Conservation (phyloP, 2,329 filamentous ascomycete genomes). For the Gnomoniopsis sp. region DNA sequence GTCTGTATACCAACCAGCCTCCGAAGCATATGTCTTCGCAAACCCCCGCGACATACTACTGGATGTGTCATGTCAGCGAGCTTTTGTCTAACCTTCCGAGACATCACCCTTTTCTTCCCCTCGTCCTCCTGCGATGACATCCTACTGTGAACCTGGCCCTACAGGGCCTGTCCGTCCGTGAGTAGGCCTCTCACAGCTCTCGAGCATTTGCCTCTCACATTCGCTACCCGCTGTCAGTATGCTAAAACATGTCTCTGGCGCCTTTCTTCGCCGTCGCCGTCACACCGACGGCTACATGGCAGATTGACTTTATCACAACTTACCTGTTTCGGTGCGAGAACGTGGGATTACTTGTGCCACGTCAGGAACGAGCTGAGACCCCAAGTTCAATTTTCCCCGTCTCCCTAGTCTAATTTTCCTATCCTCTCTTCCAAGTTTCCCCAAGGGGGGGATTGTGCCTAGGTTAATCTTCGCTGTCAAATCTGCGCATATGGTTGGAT, state of each 20-base stretch:
- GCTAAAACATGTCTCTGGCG: constrained; percentile 10
- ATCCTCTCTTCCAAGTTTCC: background rate
- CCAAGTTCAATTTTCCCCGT: background rate
- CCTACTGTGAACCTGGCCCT: too few relatives aligned
- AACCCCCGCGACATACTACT: background rate
- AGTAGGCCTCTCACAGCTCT: background rate
- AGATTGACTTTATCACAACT: constrained; percentile 10
- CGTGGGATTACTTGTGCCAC: constrained; percentile 9
- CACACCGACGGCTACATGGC: constrained; percentile 12
- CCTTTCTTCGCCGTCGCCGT: constrained; percentile 1
- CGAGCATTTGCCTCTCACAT: background rate
- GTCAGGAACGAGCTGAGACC: background rate
- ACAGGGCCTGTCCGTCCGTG: too few relatives aligned
- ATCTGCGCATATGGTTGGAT: too few relatives aligned
- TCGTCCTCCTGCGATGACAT: background rate
- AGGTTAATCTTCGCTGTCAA: background rate
- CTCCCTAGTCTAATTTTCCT: background rate
- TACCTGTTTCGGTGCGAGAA: constrained; percentile 4
- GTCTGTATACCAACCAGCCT: too few relatives aligned
- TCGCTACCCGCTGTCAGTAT: background rate
- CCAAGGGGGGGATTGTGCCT: background rate
- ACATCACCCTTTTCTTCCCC: too few relatives aligned
- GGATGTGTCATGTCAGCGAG: too few relatives aligned
- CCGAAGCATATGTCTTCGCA: background rate
- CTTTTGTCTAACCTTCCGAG: too few relatives aligned